Base-by-base conservation (phyloP, 2,329 filamentous ascomycete genomes). In the Fusarium sp. region DNA sequence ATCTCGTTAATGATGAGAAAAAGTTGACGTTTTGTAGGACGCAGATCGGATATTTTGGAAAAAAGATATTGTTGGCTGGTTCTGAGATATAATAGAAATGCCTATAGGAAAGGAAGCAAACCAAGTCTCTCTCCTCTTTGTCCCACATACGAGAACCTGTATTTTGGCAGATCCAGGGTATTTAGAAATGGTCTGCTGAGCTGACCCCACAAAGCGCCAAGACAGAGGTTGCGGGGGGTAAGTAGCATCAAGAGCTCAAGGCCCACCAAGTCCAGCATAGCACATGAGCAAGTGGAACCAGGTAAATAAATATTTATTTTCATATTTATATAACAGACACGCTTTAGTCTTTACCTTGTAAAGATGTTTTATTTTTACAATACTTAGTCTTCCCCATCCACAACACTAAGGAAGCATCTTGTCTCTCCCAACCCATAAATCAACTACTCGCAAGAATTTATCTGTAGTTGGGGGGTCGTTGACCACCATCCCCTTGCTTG, bases 361-460 rank as follows among this genome's bases (percentile, higher is more conserved):
- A 3, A 35, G 32, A 35, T 15, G 6, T 35, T 35, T 35, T 35
- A 35, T 35, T 35, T 8, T 35, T 7, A 3, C 14, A 15, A 2
- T 35, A 35, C 32, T 35, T 15, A 15, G 32, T 35, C 14, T 35
- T 35, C 6, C 7, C 32, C 14, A 35, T 35, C 1, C 14, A 35
- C 1, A 15, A 7, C 3, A 15, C 2, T 3, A 14, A n/a, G 4
- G 15, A 3, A n/a, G 26, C 9, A 22, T 22, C 1, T 8, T 17
- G 3, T 30, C 5, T 12, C 14, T 30, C 14, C 32, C 14, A 35
- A 35, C 32, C 0, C 6, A 1, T 15, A 1, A 15, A 15, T 3
- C 3, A 35, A 15, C 32, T 35, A 8, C 14, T 0, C 0, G 32
- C 15, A 35, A 15, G 14, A 35, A 35, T 35, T 35, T 35, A 8